These are phyloP conservation scores for Vitis hybrid DNA, from an alignment of 177 flowering plant species.

Conservation along the genomic window DNA sequence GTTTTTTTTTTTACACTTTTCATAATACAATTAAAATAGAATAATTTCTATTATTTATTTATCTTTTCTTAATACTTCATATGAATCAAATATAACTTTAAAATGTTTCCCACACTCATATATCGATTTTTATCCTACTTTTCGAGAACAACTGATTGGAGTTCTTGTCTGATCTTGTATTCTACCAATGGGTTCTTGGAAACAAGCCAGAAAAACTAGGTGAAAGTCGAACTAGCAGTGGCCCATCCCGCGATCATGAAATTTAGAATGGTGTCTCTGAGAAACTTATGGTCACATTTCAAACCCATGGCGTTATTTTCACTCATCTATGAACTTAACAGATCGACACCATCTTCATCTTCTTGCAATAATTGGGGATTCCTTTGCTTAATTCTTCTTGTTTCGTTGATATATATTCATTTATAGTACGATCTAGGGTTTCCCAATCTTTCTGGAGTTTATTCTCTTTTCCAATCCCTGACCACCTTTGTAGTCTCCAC, in stretches of 20 bases:
- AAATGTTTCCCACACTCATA: too few species aligned
- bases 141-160: not conserved
- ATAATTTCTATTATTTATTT: too few species aligned
- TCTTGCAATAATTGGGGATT: not conserved
- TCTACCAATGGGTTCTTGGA: constrained; percentile 21
- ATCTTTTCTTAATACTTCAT: too few species aligned
- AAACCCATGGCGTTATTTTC: not conserved
- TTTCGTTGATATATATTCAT: constrained; percentile 10
- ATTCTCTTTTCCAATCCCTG: constrained; percentile 29
- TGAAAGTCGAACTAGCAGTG: constrained; percentile 30
- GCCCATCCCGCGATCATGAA: constrained; percentile 37
- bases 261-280: constrained; percentile 26
- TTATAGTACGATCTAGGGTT: constrained; percentile 15
- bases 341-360: constrained; percentile 1
- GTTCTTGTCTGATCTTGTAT: constrained; percentile 27
- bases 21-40: too few species aligned
- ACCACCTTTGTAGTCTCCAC: constrained; percentile 32
- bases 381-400: not conserved
- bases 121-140: not conserved
- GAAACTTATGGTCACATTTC: constrained; percentile 10
- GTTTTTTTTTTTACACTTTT: too few species aligned
- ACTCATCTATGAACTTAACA: constrained; percentile 14
- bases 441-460: constrained; percentile 20
- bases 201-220: constrained; percentile 43
- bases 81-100: too few species aligned